Evolutionary conservation across 257 asterid species (phyloP), one percentile per base, ranked within the genome.

Genomic region (Knoxia roxburghii): DNA sequence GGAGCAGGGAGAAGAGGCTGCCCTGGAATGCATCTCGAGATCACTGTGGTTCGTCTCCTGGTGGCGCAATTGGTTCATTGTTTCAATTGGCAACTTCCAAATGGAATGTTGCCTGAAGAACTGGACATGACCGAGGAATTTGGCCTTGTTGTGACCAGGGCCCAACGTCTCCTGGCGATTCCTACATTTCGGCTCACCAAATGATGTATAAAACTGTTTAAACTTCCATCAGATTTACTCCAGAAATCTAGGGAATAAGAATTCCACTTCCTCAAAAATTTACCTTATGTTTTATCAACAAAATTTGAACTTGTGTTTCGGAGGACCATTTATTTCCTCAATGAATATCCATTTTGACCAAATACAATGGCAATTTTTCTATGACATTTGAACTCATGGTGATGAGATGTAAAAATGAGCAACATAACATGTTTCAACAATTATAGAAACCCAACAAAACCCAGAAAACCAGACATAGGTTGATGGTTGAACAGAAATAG

Each of bases 1-100:
- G 72, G 79, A 0, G 58, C 72, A 6, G 79, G 73, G 10, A 58
- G 76, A 54, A 65, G 76, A 65, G 66, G 72, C 11, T 70, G 76
- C 15, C 73, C 69, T 2, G 73, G 76, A 5, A 59, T 71, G 51
- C 72, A 75, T 14, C 0, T 57, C 2, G 89, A 82, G 17, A 65
- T 86, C 7, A 76, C 75, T 35, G 67, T 68, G 52, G 82, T 82
- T 39, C 81, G 80, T 8, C 68, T 69, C 4, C 60, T 75, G 43
- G 54, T 69, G 0, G 75, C 75, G 12, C 72, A 75, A 51, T 37
- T 75, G 39, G 59, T 69, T 17, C 71, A 74, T 46, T 74, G 78
- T 45, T 74, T 74, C 57, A 51, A 54, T 55, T 74, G 74, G 74
- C 13, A 63, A 13, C 65, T 68, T 67, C 69, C 73, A 26, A 39